Evolutionary conservation across 169 alveolate species (phyloP), one percentile per base, ranked within the genome.

Genomic region (Cryptosporidium tyzzeri): DNA sequence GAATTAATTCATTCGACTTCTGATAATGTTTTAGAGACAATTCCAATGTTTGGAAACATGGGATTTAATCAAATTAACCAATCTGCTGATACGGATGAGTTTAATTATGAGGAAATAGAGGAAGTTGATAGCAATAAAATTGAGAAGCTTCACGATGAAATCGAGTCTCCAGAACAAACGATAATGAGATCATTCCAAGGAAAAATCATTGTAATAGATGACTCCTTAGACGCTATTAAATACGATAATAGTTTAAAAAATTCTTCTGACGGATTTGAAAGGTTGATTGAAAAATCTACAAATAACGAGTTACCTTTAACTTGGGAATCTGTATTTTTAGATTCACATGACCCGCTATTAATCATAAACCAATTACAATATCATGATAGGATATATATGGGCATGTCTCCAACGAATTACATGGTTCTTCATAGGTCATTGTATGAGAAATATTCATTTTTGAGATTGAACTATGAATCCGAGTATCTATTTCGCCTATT

Each of bases 331-430:
- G 89, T 80, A 29, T 65, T 80, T 41, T 62, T 80, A 26, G 65
- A 62, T 45, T 80, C 89, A 41, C 21, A 67, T 16, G 75, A 80
- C 37, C 89, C 89, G 23, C 16, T 80, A 41, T n/a, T 65, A 65
- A 62, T 80, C 3, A 80, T 80, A 6, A 80, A 80, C 62, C 73
- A 80, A 23, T 9, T 80, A n/a, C 59, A 37, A 10, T 65, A 80
- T 62, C 80, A 62, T 39, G 89, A 80, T 26, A 80, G 69, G 68
- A 41, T 80, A 61, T 80, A 62, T 80, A 80, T 80, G 89, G 89
- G 89, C 16, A 80, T 80, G 89, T 59, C 89, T 31, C 89, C 89
- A 62, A 26, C 89, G 48, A 80, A 65, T 59, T 80, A 80, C 74
- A 80, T 41, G 4, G 35, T 80, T 26, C 70, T 80, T 18, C 89